These are phyloP conservation scores for Fusarium sp. DNA, from an alignment of 2,329 filamentous ascomycete genomes.

Conservation along the genomic window DNA sequence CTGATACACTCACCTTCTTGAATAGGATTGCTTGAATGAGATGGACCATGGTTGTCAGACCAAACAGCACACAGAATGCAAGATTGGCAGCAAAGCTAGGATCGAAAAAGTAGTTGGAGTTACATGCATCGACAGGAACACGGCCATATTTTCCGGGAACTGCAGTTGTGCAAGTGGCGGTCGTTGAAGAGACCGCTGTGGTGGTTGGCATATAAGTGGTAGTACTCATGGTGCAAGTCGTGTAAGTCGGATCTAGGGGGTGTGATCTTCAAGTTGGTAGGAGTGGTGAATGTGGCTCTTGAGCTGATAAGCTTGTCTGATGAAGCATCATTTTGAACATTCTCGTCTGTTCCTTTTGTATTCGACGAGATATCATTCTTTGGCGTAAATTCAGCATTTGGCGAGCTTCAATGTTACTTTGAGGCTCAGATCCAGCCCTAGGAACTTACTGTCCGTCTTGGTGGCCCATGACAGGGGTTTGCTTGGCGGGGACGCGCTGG, in stretches of 20 bases:
- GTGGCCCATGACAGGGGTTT: conserved; percentile 7
- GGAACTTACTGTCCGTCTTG: not conserved
- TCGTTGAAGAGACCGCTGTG: conserved; percentile 53
- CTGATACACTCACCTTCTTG: conserved; percentile 49
- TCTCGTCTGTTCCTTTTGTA: conserved; percentile 27
- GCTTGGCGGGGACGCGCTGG: conserved; percentile 17
- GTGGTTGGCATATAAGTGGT: conserved; percentile 31
- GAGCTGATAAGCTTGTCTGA: conserved; percentile 13
- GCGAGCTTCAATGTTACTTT: conserved; percentile 7
- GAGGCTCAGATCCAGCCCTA: conserved; percentile 25
- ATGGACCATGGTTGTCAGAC: conserved; percentile 49
- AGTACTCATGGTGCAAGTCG: conserved; percentile 43
- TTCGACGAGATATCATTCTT: not conserved
- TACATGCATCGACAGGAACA: conserved; percentile 53
- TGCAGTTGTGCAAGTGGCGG: conserved; percentile 54
- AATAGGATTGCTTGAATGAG: conserved; percentile 50
- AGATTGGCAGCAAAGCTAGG: conserved; percentile 55
- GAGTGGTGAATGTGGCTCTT: not conserved
- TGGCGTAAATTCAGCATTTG: conserved; percentile 3
- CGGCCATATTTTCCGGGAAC: conserved; percentile 53
- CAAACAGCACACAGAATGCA: conserved; percentile 54
- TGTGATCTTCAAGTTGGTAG: not conserved
- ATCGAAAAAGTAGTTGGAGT: conserved; percentile 53
- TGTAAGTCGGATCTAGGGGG: conserved; percentile 11
- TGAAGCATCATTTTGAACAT: not conserved